Evolutionary conservation across 2,329 filamentous ascomycete genomes (phyloP), one percentile per base, ranked within the genome.

Genomic region (Venturia asperata): DNA sequence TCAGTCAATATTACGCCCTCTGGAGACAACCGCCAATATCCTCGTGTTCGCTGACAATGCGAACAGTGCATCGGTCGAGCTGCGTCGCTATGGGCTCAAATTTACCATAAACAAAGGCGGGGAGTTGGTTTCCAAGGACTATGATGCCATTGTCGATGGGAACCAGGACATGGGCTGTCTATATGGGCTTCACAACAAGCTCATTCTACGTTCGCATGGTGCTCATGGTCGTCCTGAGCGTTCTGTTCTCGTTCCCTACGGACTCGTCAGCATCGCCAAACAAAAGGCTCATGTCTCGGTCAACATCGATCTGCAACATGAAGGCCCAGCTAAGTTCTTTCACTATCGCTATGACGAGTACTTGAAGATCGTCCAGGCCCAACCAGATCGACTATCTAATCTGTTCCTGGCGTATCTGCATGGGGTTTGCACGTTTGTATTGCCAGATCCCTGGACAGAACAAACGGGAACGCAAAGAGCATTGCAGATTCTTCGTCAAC

Each of bases 91-190:
- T 19, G 30, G 47, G 6, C n/a, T 64, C 11, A 39, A 37, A n/a
- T 64, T 64, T 30, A 37, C 34, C 9, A 27, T 64, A 17, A 0
- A 82, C 70, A 41, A 81, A 86, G 64, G 77, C 81, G 0, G 5
- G 10, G 0, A 41, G 13, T 0, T 64, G 68, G 21, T 27, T 9
- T 37, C 24, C 9, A 15, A 13, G 11, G 24, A 45, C 30, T 45
- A 41, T 21, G 37, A 45, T n/a, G 21, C 34, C 3, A 0, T 43
- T 61, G 75, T 90, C 0, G 84, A 87, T 62, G 70, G 72, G 0
- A 68, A 83, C 10, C 87, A 90, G 69, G 81, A 87, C 61, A 74
- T 80, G 0, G 87, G 86, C 0, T 85, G 83, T 0, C 79, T 83
- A 68, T 82, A 88, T 66, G 87, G 87, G 0, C 74, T 89, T 0